Conservation (phyloP, 1,284 basidiomycete species). For the Lentinus polychrous region DNA sequence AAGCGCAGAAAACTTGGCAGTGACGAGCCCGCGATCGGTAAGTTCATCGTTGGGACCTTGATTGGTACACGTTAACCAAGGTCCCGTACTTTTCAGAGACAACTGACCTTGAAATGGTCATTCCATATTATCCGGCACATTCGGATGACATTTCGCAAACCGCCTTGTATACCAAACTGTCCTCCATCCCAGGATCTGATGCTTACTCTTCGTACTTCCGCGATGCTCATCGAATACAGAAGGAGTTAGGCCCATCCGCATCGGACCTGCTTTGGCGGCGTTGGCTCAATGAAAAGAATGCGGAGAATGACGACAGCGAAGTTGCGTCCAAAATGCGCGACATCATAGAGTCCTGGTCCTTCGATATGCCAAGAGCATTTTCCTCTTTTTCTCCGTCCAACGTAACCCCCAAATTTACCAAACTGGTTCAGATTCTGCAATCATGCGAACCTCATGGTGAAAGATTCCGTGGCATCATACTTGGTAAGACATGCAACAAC, state of each 20-base stretch:
- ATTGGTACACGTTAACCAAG: not conserved
- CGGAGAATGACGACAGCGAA: not conserved
- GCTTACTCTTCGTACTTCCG: conserved; percentile 23
- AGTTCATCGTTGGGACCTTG: too few species aligned
- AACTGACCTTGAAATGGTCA: not conserved
- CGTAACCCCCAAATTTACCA: conserved; percentile 56
- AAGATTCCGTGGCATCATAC: conserved; percentile 55
- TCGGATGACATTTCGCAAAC: not conserved
- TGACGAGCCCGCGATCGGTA: too few species aligned
- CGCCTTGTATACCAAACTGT: not conserved
- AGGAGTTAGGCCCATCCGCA: conserved; percentile 2
- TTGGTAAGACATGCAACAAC: conserved; percentile 37
- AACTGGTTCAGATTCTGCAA: conserved; percentile 49
- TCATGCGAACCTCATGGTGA: conserved; percentile 44
- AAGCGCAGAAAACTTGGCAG: too few species aligned
- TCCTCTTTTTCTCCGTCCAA: conserved; percentile 49
- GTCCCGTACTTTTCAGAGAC: not conserved
- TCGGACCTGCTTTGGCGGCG: conserved; percentile 1
- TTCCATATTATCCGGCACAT: not conserved
- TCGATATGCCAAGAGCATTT: conserved; percentile 52
- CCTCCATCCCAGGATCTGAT: conserved; percentile 6
- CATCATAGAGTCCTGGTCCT: conserved; percentile 49
- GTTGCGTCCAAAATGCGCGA: conserved; percentile 22
- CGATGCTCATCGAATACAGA: not conserved
- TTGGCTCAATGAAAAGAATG: conserved; percentile 4